Conservation (phyloP, 331 rosid species). For the Malus hybrid region DNA sequence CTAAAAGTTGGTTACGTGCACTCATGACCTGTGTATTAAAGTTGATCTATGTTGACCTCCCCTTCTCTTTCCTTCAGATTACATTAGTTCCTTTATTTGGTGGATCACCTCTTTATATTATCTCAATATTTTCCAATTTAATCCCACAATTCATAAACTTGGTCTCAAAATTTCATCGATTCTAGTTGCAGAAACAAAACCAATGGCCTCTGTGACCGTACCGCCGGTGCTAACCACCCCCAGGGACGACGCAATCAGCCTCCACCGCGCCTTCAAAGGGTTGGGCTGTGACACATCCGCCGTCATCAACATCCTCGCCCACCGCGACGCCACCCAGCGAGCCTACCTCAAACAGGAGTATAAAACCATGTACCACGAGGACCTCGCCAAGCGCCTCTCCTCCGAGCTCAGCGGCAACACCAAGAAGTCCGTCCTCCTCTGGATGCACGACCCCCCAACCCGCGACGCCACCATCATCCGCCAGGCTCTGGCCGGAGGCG, state of each 20-base stretch:
- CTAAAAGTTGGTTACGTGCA: background rate
- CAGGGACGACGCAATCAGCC: constrained; percentile 58
- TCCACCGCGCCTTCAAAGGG: constrained; percentile 82
- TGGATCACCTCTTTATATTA: background rate
- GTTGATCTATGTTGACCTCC: too few relatives aligned
- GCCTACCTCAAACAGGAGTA: constrained; percentile 69
- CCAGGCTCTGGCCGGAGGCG: constrained; percentile 25
- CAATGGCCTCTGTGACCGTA: constrained; percentile 22
- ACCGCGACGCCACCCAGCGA: constrained; percentile 60
- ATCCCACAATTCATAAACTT: background rate
- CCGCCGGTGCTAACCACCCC: constrained; percentile 19
- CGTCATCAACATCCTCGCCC: constrained; percentile 60
- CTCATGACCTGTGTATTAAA: too few relatives aligned
- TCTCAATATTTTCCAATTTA: background rate
- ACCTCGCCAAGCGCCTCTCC: constrained; percentile 41
- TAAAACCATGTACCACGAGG: constrained; percentile 41
- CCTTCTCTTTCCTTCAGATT: background rate
- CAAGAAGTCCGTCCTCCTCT: constrained; percentile 55
- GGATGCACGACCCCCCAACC: constrained; percentile 61
- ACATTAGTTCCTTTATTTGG: background rate
- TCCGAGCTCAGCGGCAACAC: constrained; percentile 45
- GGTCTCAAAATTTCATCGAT: background rate
- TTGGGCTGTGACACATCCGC: constrained; percentile 49
- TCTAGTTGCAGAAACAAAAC: background rate
- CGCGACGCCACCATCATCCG: constrained; percentile 51